Percentiles rank a stretch among this genome's conserved stretches.
phyloP scores from a whole-genome alignment of 352 stramenopile genomes.

The Pythium sukuiense region DNA sequence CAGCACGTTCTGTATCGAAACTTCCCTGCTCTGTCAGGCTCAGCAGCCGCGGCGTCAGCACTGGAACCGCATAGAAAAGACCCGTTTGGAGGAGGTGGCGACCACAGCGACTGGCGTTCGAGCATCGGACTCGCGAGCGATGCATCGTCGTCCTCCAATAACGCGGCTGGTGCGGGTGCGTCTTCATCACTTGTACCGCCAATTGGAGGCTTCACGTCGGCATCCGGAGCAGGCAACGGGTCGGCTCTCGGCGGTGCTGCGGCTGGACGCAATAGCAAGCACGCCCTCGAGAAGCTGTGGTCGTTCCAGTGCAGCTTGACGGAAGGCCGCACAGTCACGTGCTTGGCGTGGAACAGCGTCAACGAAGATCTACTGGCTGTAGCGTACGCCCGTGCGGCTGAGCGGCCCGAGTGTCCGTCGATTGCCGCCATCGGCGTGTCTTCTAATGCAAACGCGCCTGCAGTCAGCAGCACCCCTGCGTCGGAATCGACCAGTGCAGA shows the following conservation, averaged over 20 bases:
- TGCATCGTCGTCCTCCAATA: neutral
- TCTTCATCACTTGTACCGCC: constrained; percentile 17
- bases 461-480: neutral
- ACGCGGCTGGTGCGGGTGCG: too few species aligned
- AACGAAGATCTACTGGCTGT: constrained; percentile 91
- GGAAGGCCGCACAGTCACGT: constrained; percentile 56
- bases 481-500: neutral
- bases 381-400: constrained; percentile 59
- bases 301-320: constrained; percentile 70
- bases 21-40: constrained; percentile 43
- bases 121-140: constrained; percentile 10
- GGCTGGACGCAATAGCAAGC: constrained; percentile 21
- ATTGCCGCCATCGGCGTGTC: constrained; percentile 8
- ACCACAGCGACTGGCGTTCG: constrained; percentile 25
- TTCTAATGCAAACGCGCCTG: neutral
- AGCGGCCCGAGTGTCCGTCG: constrained; percentile 11
- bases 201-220: constrained; percentile 15
- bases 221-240: constrained; percentile 16
- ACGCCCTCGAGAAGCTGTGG: constrained; percentile 73
- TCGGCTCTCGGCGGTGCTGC: constrained; percentile 12
- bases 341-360: constrained; percentile 84
- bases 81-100: neutral
- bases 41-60: neutral
- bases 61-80: constrained; percentile 4
- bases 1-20: constrained; percentile 85